Percentiles rank a stretch among this genome's conserved stretches.
Conservation (phyloP, 2,329 filamentous ascomycete species). For the Botryotinia convoluta region DNA sequence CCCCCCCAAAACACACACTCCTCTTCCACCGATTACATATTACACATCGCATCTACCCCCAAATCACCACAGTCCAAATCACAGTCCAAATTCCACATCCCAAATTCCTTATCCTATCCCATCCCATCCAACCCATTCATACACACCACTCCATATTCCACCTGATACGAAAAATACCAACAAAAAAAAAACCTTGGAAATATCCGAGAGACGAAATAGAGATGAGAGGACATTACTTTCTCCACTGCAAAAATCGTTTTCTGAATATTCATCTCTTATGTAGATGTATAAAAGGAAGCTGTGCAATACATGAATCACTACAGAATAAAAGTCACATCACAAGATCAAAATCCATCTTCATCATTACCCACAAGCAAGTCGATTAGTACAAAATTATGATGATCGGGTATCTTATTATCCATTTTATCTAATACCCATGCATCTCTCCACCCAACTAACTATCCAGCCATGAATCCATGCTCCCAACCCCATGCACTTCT, state of each 20-base stretch:
- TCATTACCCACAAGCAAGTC: neutral
- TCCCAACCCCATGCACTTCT: neutral
- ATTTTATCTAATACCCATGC: conserved; percentile 13
- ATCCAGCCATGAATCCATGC: neutral
- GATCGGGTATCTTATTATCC: conserved; percentile 20
- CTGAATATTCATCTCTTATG: neutral
- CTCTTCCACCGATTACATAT: too few relatives aligned
- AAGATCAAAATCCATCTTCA: neutral
- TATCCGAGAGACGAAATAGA: neutral
- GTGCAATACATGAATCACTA: neutral
- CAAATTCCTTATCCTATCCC: too few relatives aligned
- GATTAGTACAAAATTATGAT: neutral
- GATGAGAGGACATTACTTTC: neutral
- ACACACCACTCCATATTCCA: too few relatives aligned
- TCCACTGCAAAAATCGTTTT: neutral
- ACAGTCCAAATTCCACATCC: too few relatives aligned
- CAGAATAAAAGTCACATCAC: neutral
- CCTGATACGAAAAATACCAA: neutral
- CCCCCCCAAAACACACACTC: too few relatives aligned
- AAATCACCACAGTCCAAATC: too few relatives aligned
- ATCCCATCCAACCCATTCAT: neutral
- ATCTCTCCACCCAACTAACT: conserved; percentile 4
- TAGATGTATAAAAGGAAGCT: neutral
- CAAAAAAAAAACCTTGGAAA: too few relatives aligned
- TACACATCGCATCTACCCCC: too few relatives aligned